phyloP scores from a whole-genome alignment of 2,329 filamentous ascomycete genomes.

The Arthrobotrys pseudoclavata region DNA sequence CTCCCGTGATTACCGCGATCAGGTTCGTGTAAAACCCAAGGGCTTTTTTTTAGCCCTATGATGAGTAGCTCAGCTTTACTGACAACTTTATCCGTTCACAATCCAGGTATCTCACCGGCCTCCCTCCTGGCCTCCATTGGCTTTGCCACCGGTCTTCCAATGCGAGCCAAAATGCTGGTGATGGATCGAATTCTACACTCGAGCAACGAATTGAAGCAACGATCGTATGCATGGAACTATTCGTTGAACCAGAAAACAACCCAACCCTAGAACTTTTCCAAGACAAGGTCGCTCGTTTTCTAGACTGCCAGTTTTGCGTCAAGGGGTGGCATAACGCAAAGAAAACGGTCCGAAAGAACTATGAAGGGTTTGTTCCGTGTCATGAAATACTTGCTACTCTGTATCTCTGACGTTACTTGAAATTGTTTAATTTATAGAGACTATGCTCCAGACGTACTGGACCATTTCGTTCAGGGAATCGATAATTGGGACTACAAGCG shows the following conservation, averaged over 20 bases:
- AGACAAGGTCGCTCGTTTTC: conserved; percentile 60
- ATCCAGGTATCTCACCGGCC: conserved; percentile 59
- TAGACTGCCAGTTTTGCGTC: conserved; percentile 62
- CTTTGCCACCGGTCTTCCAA: conserved; percentile 61
- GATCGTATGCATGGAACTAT: conserved; percentile 62
- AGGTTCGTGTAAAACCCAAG: conserved; percentile 39
- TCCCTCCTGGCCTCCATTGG: conserved; percentile 63
- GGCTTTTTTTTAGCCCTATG: not conserved
- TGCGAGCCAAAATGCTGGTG: conserved; percentile 37
- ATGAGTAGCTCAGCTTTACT: not conserved
- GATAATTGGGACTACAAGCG: conserved; percentile 53
- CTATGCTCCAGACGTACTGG: conserved; percentile 50
- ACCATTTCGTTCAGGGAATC: conserved; percentile 52
- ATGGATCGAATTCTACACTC: conserved; percentile 22
- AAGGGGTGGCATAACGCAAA: conserved; percentile 62
- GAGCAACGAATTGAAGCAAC: conserved; percentile 60
- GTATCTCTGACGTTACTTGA: conserved; percentile 10
- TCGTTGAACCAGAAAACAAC: conserved; percentile 62
- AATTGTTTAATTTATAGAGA: conserved; percentile 38
- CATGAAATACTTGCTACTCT: not conserved
- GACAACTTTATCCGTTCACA: not conserved
- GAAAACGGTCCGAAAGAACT: conserved; percentile 61
- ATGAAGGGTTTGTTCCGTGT: conserved; percentile 61
- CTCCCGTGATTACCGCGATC: conserved; percentile 44
- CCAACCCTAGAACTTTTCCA: conserved; percentile 62